phyloP scores from a whole-genome alignment of 352 stramenopile genomes.

The Phytopythium vexans region DNA sequence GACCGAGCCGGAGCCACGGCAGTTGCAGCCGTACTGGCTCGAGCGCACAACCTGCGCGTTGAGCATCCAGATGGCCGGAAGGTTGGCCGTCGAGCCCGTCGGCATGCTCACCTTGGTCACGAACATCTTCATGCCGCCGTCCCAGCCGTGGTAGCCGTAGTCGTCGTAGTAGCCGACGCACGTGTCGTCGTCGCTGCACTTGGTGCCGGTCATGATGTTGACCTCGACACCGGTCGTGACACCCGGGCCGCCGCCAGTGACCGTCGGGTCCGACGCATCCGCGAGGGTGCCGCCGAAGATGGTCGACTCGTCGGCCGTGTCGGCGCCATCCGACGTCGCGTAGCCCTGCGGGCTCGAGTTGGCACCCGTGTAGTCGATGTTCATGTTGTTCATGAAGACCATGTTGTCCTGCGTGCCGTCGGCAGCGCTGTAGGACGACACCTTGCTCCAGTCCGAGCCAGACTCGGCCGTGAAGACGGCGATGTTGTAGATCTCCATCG shows the following conservation, averaged over 20 bases:
- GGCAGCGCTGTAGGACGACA: slow-evolving; percentile 39
- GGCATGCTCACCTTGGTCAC: slow-evolving; percentile 72
- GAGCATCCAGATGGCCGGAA: slow-evolving; percentile 79
- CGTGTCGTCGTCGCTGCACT: slow-evolving; percentile 32
- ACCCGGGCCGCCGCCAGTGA: slow-evolving; percentile 40
- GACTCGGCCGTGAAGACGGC: slow-evolving; percentile 30
- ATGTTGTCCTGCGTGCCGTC: slow-evolving; percentile 36
- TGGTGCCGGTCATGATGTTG: slow-evolving; percentile 71
- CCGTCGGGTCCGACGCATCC: slow-evolving; percentile 43
- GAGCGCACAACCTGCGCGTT: slow-evolving; percentile 69
- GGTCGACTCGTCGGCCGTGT: slow-evolving; percentile 25
- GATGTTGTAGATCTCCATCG: slow-evolving; percentile 63
- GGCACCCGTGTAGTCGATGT: slow-evolving; percentile 47
- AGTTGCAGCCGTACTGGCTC: slow-evolving; percentile 79
- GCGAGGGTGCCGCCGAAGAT: slow-evolving; percentile 42
- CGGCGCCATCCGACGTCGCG: slow-evolving; percentile 25
- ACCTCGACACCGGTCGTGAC: slow-evolving; percentile 64
- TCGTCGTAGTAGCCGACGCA: slow-evolving; percentile 73
- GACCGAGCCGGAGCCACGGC: slow-evolving; percentile 38
- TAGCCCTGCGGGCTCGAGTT: slow-evolving; percentile 48
- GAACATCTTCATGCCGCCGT: slow-evolving; percentile 77
- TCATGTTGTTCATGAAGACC: slow-evolving; percentile 64
- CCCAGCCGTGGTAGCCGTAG: slow-evolving; percentile 67
- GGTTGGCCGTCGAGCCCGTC: slow-evolving; percentile 32
- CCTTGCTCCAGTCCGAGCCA: slow-evolving; percentile 31